Evolutionary conservation across 2,329 filamentous ascomycete species (phyloP).

Genomic region (Xylaria sp.): DNA sequence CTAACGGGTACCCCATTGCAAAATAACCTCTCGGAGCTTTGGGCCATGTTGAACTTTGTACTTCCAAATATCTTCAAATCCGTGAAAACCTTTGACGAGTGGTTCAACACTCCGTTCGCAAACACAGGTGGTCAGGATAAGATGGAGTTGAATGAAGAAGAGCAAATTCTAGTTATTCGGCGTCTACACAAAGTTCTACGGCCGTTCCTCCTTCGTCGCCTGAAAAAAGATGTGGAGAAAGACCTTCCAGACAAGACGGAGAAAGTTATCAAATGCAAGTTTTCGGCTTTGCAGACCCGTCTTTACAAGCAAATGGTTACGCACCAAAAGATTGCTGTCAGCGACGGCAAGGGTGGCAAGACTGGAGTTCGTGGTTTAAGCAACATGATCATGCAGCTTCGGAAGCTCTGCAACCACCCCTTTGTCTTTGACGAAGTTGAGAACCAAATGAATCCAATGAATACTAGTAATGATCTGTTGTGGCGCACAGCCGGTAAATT

Average conservation of each 20-base stretch:
- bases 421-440: constrained; percentile 99
- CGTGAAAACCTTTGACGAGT: constrained; percentile 97
- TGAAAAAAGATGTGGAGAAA: constrained; percentile 99
- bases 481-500: constrained; percentile 98
- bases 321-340: constrained; percentile 92
- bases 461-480: constrained; percentile 86
- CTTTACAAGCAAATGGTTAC: constrained; percentile 98
- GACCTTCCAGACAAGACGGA: constrained; percentile 98
- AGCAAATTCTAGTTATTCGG: constrained; percentile 96
- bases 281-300: constrained; percentile 90
- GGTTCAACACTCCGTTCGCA: constrained; percentile 99
- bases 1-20: constrained; percentile 96
- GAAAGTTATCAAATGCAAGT: constrained; percentile 98
- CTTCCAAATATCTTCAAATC: constrained; percentile 99
- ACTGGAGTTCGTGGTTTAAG: constrained; percentile 91
- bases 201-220: constrained; percentile 94
- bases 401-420: constrained; percentile 98
- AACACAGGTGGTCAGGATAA: constrained; percentile 98
- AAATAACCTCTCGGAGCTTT: constrained; percentile 94
- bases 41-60: constrained; percentile 98
- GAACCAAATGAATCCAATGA: constrained; percentile 93
- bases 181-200: constrained; percentile 97
- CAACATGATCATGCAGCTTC: constrained; percentile 99
- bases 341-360: constrained; percentile 94
- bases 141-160: constrained; percentile 99